Evolutionary conservation across 2,329 filamentous ascomycete species (phyloP), one percentile per base, ranked within the genome.

Genomic region (Sphaerulina musiva): DNA sequence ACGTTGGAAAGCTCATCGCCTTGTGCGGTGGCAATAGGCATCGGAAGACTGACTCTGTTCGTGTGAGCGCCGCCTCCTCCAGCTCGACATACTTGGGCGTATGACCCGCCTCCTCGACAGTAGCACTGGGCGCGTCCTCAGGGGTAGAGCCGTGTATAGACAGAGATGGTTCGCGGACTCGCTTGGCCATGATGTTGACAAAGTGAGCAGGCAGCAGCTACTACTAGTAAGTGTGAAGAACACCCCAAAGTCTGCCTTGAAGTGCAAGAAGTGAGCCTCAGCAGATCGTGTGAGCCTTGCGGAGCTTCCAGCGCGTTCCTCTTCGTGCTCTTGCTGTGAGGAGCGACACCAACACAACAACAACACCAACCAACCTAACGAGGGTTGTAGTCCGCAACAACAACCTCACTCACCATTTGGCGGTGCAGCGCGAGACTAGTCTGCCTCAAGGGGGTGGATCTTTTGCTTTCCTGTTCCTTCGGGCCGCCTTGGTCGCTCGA

Each of bases 11-110:
- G 4, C 78, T 75, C 51, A 93, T 66, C 1, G 82, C 76, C 56
- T 85, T 78, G 72, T 96, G 91, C 45, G 89, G 88, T 50, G 91
- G 89, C 20, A 97, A 77, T 17, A 81, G 82, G 74, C 92, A 97
- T 71, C 77, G 82, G 81, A 96, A 95, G 54, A 80, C 73, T 55
- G 31, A 34, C 74, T 66, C 43, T 36, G 12, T n/a, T 43, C 8
- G 17, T 60, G 59, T 14, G 3, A 6, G 34, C 12, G 39, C 26
- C 6, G 45, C 8, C 7, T 66, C 62, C 49, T 87, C 84, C 57
- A 89, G 72, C 61, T 84, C 81, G 57, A 72, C 67, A 55, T 76
- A 73, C 59, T 78, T 78, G 56, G 69, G 60, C 6, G 66, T 63
- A 23, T 63, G 63, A n/a, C 40, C 55, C 36, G 47, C 29, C 8